Base-by-base conservation (phyloP, 1,139 yeast species). In the Hansenula sp. region DNA sequence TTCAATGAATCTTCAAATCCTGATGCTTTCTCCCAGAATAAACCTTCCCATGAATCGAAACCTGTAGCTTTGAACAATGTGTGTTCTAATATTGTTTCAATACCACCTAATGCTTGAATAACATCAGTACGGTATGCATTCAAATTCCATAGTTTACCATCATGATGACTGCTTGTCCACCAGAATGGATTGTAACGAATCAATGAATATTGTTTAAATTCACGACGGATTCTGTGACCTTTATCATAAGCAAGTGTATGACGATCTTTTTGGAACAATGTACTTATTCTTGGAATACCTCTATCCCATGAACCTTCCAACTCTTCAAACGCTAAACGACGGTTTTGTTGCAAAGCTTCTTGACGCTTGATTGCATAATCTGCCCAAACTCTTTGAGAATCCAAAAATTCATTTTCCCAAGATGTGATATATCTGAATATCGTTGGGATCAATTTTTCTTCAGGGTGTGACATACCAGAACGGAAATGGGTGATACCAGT, bases 1-100 rank as follows among this genome's bases (percentile, higher is more conserved):
- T 90, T 92, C 73, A 94, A 75, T 0, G 96, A 85, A 55, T 94
- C 98, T 61, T 94, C 99, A 60, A 90, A 92, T 0, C 98, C 98
- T 21, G 96, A 82, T 0, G 95, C 92, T 56, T 88, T 88, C 57
- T 94, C 98, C 99, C 99, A 94, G 61, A 94, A 94, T 22, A 94
- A 68, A 4, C 98, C 98, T 67, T 94, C 99, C 98, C 98, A 94
- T 10, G 95, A 86, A 53, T 86, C 96, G 59, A 94, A 94, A 0
- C 98, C 98, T 1, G 99, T 94, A 18, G 96, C 98, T 59, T 87
- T 87, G 68, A 92, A 94, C 39, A 94, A 65, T 0, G 98, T 89
- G 56, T 94, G 99, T 56, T 92, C 98, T 48, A 94, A 64, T 58
- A 94, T 92, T 0, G 98, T 89, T 56, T 92, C 97, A 47, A 94